Conservation (phyloP, 345 rosid species). For the Hypericum perforatum region DNA sequence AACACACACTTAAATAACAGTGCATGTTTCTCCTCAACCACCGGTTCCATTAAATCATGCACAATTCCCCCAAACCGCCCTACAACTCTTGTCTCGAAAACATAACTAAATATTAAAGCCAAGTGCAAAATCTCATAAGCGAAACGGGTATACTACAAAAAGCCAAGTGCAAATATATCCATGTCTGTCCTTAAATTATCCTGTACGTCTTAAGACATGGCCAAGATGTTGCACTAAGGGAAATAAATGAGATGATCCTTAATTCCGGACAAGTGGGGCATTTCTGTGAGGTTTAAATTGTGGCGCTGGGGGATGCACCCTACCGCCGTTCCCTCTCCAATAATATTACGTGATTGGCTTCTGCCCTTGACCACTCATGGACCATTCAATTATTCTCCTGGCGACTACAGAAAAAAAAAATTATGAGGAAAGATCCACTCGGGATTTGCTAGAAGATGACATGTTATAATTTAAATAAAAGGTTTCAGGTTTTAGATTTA, state of each 20-base stretch:
- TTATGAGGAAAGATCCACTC: too few relatives aligned
- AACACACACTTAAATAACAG: too few relatives aligned
- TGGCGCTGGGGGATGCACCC: constrained; percentile 25
- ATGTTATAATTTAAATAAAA: too few relatives aligned
- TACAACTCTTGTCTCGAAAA: constrained; percentile 11
- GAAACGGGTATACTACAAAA: too few relatives aligned
- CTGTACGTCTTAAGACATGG: neutral
- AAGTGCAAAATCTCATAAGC: neutral
- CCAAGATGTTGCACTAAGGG: neutral
- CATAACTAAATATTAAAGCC: constrained; percentile 3
- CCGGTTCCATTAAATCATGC: constrained; percentile 15
- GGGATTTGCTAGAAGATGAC: too few relatives aligned
- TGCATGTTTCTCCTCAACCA: neutral
- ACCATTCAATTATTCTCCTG: too few relatives aligned
- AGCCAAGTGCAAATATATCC: too few relatives aligned
- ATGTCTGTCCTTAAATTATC: too few relatives aligned
- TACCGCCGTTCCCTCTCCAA: neutral
- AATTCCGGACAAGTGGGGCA: constrained; percentile 33
- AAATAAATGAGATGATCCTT: constrained; percentile 27
- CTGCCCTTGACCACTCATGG: constrained; percentile 19
- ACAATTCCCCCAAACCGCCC: constrained; percentile 19
- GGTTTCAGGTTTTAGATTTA: too few relatives aligned
- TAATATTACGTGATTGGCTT: constrained; percentile 15
- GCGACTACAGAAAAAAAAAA: too few relatives aligned
- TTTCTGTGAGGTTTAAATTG: neutral